Base-by-base conservation (phyloP, 2,329 filamentous ascomycete species). In the Blastomyces gilchristii region DNA sequence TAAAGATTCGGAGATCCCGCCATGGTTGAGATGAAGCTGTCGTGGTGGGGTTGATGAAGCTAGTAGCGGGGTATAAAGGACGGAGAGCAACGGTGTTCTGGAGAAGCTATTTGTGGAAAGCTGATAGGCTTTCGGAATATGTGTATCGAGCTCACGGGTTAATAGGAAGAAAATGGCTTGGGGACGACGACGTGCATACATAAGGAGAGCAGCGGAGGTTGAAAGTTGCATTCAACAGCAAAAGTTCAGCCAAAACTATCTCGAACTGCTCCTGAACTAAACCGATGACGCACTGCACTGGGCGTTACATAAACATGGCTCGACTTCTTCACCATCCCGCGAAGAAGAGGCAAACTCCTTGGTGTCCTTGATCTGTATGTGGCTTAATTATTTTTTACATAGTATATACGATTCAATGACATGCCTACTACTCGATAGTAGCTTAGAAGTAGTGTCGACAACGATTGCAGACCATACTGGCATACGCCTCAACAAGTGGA, bases 1-100 rank as follows among this genome's bases (percentile, higher is more conserved):
- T 89, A 96, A 71, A 99, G 88, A 69, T 82, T 84, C 68, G 83
- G 77, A 65, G 75, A 70, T 64, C 59, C 28, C 63, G 60, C 60
- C 61, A 63, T 52, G 52, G 73, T 73, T 57, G 67, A 67, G 41
- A 8, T 37, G 49, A 4, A 50, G n/a, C 39, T 31, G 57, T 39
- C 41, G 54, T 61, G 64, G 60, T 14, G 34, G 62, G 60, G 22
- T 54, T 18, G n/a, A 16, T 25, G 12, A n/a, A 34, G 37, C n/a
- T 43, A 25, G 43, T 43, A 25, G 43, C 45, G 41, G 58, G 58
- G 41, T 37, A 49, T 43, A n/a, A 6, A 37, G 18, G 56, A 37
- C 14, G 31, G 28, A 9, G 14, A 37, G 18, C 16, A 54, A 37
- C 34, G 31, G n/a, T 54, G 16, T 22, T 37, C 12, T 22, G 34